Evolutionary conservation across 2,329 filamentous ascomycete species (phyloP).

Genomic region (Epichloe sylvatica): DNA sequence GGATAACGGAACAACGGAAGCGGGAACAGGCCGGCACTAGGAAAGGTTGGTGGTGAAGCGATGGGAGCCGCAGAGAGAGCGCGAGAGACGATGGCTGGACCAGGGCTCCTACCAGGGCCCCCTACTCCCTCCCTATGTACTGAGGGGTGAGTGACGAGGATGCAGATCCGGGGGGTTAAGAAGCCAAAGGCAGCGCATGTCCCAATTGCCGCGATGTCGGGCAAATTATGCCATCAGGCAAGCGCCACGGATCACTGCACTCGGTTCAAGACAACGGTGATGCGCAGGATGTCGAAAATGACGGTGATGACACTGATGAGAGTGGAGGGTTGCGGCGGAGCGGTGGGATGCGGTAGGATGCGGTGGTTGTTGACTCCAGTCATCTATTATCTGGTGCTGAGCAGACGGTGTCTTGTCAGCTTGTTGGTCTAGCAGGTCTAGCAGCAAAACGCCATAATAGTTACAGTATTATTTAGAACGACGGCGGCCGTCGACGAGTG

Average conservation of each 20-base stretch:
- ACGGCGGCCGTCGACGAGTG: too few species aligned
- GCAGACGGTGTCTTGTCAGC: too few species aligned
- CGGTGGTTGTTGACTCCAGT: too few species aligned
- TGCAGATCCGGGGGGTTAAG: constrained; percentile 17
- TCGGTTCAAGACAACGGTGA: constrained; percentile 6
- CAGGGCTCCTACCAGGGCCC: not conserved
- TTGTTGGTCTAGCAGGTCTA: too few species aligned
- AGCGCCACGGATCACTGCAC: constrained; percentile 11
- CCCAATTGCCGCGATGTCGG: constrained; percentile 25
- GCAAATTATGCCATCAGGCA: constrained; percentile 23
- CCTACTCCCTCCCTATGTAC: not conserved
- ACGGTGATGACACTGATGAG: not conserved
- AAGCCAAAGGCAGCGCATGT: constrained; percentile 23
- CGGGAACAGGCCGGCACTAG: not conserved
- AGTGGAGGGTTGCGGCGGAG: not conserved
- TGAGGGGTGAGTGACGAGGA: constrained; percentile 4
- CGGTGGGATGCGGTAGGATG: too few species aligned
- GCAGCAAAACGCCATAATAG: too few species aligned
- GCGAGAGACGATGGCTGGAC: not conserved
- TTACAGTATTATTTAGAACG: too few species aligned
- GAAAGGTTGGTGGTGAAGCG: not conserved
- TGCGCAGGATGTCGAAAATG: not conserved
- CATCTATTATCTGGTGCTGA: too few species aligned
- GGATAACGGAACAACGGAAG: not conserved
- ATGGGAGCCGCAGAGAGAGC: not conserved